A percentile compares a stretch with the other conserved stretches of the same genome.
phyloP scores from a whole-genome alignment of 257 asterid species.

The Plectranthus barbatus region DNA sequence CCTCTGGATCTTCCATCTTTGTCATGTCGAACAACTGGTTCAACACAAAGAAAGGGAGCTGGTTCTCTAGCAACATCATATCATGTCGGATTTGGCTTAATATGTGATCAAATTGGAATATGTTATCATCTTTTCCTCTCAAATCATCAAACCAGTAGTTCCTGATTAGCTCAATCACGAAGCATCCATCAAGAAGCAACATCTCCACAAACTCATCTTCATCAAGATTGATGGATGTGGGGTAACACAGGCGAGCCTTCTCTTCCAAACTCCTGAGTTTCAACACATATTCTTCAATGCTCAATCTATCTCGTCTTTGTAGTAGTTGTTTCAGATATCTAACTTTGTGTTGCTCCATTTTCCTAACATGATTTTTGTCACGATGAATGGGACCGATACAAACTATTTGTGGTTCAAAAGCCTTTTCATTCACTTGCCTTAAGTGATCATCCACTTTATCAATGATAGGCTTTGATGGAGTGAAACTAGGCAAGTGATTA shows the following conservation, averaged over 20 bases:
- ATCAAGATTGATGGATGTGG: no score
- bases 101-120: slow-evolving; percentile 16
- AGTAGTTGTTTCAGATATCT: slow-evolving; percentile 13
- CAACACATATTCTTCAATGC: slow-evolving; percentile 1
- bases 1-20: not conserved
- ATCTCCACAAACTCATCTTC: no score
- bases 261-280: no score
- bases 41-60: slow-evolving; percentile 18
- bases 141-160: not conserved
- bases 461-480: no score
- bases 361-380: not conserved
- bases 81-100: slow-evolving; percentile 9
- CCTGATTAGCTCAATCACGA: no score
- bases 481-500: not conserved
- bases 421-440: slow-evolving; percentile 14
- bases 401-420: slow-evolving; percentile 28
- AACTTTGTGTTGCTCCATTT: no score
- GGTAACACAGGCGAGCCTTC: no score
- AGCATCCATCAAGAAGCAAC: no score
- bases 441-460: slow-evolving; percentile 3
- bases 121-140: slow-evolving; percentile 11
- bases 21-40: slow-evolving; percentile 18
- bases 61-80: slow-evolving; percentile 33
- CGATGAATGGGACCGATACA: no score
- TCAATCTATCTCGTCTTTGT: not conserved